Evolutionary conservation across 257 asterid species (phyloP).

Genomic region (Solanum bulbocastanum): DNA sequence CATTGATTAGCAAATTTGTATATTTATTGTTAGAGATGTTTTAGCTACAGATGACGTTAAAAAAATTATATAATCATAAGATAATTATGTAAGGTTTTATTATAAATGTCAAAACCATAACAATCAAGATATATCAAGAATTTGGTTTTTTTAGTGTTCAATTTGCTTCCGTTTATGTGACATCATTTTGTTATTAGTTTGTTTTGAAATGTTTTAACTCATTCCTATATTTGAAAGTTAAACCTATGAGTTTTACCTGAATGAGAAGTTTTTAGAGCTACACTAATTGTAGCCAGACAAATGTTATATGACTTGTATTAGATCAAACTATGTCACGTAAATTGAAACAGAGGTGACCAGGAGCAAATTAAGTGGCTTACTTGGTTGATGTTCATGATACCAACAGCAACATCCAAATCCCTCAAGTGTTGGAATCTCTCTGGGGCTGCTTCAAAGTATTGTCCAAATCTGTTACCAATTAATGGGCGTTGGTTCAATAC

Average conservation of each 20-base stretch:
- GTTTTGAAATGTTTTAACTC: no score
- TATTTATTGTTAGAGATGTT: neutral
- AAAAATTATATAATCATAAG: no score
- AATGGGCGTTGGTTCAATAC: constrained; percentile 12
- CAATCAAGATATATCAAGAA: neutral
- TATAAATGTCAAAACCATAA: neutral
- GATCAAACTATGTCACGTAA: neutral
- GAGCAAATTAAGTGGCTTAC: constrained; percentile 1
- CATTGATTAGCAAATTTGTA: no score
- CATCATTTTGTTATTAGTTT: no score
- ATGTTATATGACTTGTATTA: no score
- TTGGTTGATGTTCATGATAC: constrained; percentile 29
- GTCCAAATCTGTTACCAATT: constrained; percentile 16
- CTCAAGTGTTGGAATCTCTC: constrained; percentile 16
- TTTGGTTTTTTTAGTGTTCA: no score
- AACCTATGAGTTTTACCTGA: no score
- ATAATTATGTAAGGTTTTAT: no score
- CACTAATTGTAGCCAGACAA: no score
- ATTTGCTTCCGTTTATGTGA: no score
- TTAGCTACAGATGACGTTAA: neutral
- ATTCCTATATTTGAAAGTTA: no score
- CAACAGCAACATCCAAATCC: constrained; percentile 17
- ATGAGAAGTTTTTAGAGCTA: no score
- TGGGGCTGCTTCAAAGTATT: constrained; percentile 19
- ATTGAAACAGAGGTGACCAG: neutral